phyloP scores from a whole-genome alignment of 2,329 filamentous ascomycete genomes.

The Cladophialophora bantiana region DNA sequence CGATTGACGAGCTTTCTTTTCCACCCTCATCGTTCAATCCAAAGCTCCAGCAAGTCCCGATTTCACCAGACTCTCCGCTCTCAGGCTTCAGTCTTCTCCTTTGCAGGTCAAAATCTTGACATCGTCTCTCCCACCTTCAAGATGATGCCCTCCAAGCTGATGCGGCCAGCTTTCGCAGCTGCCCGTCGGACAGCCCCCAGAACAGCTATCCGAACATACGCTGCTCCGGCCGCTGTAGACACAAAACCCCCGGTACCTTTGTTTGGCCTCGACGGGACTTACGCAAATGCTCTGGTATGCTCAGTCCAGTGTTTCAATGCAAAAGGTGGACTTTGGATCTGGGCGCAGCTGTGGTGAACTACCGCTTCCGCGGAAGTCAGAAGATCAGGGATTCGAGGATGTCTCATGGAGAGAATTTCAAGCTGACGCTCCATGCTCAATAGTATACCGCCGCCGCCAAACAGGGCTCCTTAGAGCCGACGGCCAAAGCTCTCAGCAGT shows the following conservation, averaged over 20 bases:
- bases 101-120: conserved; percentile 14
- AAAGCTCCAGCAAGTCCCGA: conserved; percentile 27
- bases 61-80: conserved; percentile 31
- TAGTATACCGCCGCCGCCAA: conserved; percentile 97
- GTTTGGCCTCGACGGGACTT: conserved; percentile 96
- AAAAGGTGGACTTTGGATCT: not conserved
- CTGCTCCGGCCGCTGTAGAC: conserved; percentile 66
- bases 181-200: conserved; percentile 65
- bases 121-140: conserved; percentile 23
- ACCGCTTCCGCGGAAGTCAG: not conserved
- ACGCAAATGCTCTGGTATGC: conserved; percentile 96
- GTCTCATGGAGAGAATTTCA: not conserved
- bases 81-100: conserved; percentile 17
- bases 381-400: not conserved
- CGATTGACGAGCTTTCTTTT: conserved; percentile 11
- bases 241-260: conserved; percentile 86
- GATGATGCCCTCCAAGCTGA: conserved; percentile 41
- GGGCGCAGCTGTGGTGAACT: conserved; percentile 1
- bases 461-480: conserved; percentile 81
- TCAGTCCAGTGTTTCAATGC: not conserved
- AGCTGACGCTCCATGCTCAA: conserved; percentile 12
- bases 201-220: conserved; percentile 76
- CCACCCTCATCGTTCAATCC: conserved; percentile 21
- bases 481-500: conserved; percentile 77
- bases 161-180: conserved; percentile 59